Evolutionary conservation across 2,329 filamentous ascomycete genomes (phyloP).

Genomic region (Colletotrichum liriopes): DNA sequence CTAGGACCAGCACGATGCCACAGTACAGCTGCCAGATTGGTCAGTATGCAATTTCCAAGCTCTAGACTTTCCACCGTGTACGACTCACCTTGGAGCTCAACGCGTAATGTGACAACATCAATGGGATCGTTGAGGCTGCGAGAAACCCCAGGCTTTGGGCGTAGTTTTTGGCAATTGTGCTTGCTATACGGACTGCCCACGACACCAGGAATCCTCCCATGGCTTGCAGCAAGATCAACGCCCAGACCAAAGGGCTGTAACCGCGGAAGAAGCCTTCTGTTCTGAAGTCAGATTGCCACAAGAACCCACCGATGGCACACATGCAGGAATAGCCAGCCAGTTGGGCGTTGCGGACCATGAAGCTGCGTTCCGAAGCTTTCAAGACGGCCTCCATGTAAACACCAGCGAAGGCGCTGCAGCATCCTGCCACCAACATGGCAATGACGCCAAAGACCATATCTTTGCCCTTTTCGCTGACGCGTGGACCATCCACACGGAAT

Average conservation of each 20-base stretch:
- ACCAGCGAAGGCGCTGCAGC: constrained; percentile 7
- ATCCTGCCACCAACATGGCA: constrained; percentile 6
- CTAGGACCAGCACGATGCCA: background rate
- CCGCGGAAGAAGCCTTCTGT: background rate
- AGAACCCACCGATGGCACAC: background rate
- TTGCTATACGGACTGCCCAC: background rate
- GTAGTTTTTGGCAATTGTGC: constrained; percentile 9
- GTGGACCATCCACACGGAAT: background rate
- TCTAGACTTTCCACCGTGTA: background rate
- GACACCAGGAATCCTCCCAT: background rate
- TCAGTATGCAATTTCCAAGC: background rate
- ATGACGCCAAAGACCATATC: background rate
- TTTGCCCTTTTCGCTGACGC: background rate
- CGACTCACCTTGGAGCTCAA: background rate
- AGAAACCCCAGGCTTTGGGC: background rate
- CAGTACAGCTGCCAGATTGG: background rate
- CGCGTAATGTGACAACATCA: background rate
- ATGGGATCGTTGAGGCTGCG: background rate
- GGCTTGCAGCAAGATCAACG: background rate
- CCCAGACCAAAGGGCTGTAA: background rate
- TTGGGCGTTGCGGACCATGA: constrained; percentile 15
- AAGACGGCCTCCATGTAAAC: constrained; percentile 16
- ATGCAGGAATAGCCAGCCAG: constrained; percentile 13
- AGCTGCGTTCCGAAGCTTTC: background rate
- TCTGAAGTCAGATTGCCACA: constrained; percentile 4